Conservation (phyloP, 768 basidiomycete genomes). For the Boletus eberwhitei region DNA sequence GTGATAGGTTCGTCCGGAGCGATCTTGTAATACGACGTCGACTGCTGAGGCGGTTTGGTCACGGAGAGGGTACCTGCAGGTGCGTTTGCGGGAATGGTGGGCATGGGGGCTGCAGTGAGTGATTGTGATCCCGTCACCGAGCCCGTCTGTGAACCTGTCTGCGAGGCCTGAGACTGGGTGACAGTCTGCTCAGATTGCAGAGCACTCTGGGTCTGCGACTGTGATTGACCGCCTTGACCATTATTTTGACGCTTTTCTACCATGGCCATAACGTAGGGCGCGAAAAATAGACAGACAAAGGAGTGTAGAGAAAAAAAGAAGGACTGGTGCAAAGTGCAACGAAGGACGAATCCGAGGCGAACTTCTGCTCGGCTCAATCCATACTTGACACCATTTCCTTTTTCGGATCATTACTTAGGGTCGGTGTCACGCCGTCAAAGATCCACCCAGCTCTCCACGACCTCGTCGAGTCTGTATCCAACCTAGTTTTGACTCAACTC, state of each 20-base stretch:
- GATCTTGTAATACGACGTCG: slow-evolving; percentile 87
- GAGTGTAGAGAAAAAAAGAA: neutral
- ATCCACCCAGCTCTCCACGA: neutral
- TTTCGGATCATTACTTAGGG: neutral
- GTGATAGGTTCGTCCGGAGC: slow-evolving; percentile 70
- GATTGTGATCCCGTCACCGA: slow-evolving; percentile 1
- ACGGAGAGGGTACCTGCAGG: slow-evolving; percentile 67
- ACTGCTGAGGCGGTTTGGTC: slow-evolving; percentile 78
- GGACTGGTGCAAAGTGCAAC: too few species aligned
- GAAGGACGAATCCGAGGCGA: neutral
- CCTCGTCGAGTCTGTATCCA: neutral
- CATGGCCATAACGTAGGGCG: neutral
- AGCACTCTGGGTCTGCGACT: neutral
- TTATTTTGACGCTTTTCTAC: slow-evolving; percentile 9
- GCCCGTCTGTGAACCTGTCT: slow-evolving; percentile 5
- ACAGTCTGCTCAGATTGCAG: neutral
- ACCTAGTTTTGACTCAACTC: neutral
- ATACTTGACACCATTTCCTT: neutral
- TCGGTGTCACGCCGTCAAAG: neutral
- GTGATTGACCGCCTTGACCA: neutral
- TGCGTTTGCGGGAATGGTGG: slow-evolving; percentile 47
- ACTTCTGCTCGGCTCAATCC: neutral
- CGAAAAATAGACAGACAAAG: neutral
- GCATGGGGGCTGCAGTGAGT: slow-evolving; percentile 1
- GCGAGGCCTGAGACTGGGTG: neutral